Evolutionary conservation across 176 grass and related monocot species (phyloP), one percentile per base, ranked within the genome.

Genomic region (Cymbopogon citratus): DNA sequence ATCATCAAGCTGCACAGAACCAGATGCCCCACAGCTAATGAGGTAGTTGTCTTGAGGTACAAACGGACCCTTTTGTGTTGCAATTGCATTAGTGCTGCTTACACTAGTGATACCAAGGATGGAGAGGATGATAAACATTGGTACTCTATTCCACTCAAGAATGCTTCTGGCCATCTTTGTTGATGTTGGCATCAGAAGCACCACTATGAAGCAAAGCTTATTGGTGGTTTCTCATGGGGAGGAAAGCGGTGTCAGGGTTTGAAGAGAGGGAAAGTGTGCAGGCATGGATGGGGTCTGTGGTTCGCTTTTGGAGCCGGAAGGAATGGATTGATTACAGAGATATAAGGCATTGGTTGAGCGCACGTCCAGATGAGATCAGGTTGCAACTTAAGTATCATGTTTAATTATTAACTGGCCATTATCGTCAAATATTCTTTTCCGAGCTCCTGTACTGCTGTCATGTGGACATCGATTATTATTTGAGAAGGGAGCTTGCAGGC

Each of bases 31-130:
- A 0, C 94, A 97, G 79, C 85, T 87, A 35, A 97, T 82, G 80
- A 97, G 79, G 66, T 94, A 97, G 49, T 89, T 92, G 88, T 97
- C 95, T 56, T 87, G 80, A 65, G 95, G 88, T 57, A 77, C 79
- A n/a, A 94, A 97, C 7, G 27, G 57, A 74, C 79, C 68, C 35
- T 45, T 66, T 8, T 74, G 80, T 76, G 87, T 71, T 83, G 85
- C 82, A 83, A 84, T 78, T 69, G 93, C 87, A 69, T 75, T 49
- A 24, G 82, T 77, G 51, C 54, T 73, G 56, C 43, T 19, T 29
- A 43, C 48, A 48, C 54, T 15, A 59, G 66, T 49, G 34, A 81
- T 78, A 39, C 72, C 66, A 81, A 88, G 24, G 40, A 92, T 56
- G 71, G 77, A 73, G 71, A 91, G 15, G 71, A 91, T 75, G 46